These are phyloP conservation scores for Pseudocercospora macadamiae DNA, from an alignment of 2,329 filamentous ascomycete genomes.

Conservation along the genomic window DNA sequence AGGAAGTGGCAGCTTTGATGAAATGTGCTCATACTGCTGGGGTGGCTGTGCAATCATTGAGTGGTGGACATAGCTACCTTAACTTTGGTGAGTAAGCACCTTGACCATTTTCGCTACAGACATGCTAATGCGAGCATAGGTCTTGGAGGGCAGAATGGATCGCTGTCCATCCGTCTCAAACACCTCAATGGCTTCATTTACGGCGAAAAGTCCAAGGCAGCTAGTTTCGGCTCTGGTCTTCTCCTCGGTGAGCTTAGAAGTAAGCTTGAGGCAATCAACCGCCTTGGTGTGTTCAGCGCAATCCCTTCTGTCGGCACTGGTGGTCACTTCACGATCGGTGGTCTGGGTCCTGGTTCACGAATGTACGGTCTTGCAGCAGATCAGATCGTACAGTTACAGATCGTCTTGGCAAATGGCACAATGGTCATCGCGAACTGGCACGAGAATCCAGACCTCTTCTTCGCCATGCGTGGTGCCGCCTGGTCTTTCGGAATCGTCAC, in stretches of 20 bases:
- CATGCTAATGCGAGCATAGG: background rate
- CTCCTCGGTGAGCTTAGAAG: constrained; percentile 10
- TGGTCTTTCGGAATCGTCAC: constrained; percentile 34
- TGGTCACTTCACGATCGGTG: constrained; percentile 23
- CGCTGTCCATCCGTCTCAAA: constrained; percentile 13
- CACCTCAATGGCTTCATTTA: constrained; percentile 10
- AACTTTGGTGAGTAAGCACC: constrained; percentile 5
- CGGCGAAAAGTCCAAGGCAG: background rate
- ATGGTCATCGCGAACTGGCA: constrained; percentile 42
- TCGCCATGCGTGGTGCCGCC: constrained; percentile 31
- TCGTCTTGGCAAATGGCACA: constrained; percentile 45
- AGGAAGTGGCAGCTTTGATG: constrained; percentile 16
- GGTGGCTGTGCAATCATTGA: constrained; percentile 15
- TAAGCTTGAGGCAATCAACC: constrained; percentile 2
- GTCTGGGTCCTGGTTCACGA: constrained; percentile 50
- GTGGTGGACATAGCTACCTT: constrained; percentile 21
- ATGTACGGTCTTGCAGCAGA: constrained; percentile 58
- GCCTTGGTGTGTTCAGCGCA: constrained; percentile 5
- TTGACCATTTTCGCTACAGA: background rate
- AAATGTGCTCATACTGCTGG: constrained; percentile 10
- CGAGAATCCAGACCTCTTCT: constrained; percentile 31
- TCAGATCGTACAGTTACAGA: constrained; percentile 45
- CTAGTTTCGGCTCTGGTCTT: constrained; percentile 14
- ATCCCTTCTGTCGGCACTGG: constrained; percentile 19
- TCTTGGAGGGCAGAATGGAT: constrained; percentile 18